Evolutionary conservation across 768 basidiomycete species (phyloP), one percentile per base, ranked within the genome.

Genomic region (Tephrocybe sp.): DNA sequence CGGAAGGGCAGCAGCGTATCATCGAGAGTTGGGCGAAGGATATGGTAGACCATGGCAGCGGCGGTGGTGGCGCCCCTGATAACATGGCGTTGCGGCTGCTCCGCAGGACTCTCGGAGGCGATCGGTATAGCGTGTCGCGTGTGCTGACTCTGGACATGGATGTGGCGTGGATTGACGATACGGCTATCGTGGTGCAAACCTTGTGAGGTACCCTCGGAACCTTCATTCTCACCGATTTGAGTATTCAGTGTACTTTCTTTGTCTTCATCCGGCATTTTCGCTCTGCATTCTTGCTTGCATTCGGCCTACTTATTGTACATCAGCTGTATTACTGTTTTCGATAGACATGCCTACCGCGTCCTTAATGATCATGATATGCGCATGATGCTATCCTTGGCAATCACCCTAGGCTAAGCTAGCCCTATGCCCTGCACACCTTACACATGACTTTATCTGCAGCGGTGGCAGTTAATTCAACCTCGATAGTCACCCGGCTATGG

Each of bases 161-260:
- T 49, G 69, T 68, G 36, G 75, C 80, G 14, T 87, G 85, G 84
- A 72, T 87, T 53, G 85, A 87, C 54, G 85, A 87, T 63, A 80
- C 84, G 8, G 72, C 83, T 8, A 78, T 87, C 51, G 72, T 86
- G 49, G 84, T 86, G 49, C 82, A 83, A 53, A 77, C 75, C 36
- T 64, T 84, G 32, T 84, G 63, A 75, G 45, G 23, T 8, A 33
- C 50, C 16, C 44, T 44, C 44, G 32, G 14, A 45, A 36, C 22
- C 36, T 40, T 33, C 32, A 31, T 33, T 35, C 39, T 40, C 13
- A 35, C 39, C 16, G 20, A 43, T 44, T 17, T 16, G 31, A 22
- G 39, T 17, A 42, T 34, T n/a, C n/a, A n/a, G n/a, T 54, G 45
- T 45, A 32, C n/a, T n/a, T 51, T 23, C 35, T 33, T 31, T 51